These are phyloP conservation scores for Alnus rubra DNA, from an alignment of 306 rosid genomes.

Conservation along the genomic window DNA sequence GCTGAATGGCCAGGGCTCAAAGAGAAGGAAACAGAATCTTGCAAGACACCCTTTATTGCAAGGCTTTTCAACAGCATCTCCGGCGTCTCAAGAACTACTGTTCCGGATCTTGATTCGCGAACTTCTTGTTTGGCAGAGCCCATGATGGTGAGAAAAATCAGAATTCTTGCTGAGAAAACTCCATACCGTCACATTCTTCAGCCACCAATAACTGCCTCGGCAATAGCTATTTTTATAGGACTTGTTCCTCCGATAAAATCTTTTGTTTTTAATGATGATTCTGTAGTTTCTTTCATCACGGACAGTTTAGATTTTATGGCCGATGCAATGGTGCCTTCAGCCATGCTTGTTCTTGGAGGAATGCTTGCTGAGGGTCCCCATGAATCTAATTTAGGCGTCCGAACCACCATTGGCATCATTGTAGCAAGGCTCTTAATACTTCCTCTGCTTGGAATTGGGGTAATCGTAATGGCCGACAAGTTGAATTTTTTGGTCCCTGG, in stretches of 20 bases:
- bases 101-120: constrained; percentile 49
- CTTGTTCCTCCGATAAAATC: constrained; percentile 65
- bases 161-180: constrained; percentile 81
- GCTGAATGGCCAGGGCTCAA: constrained; percentile 97
- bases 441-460: constrained; percentile 78
- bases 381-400: constrained; percentile 68
- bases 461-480: constrained; percentile 57
- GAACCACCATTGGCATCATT: constrained; percentile 67
- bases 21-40: constrained; percentile 79
- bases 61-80: constrained; percentile 61
- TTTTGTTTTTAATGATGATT: constrained; percentile 58
- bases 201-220: constrained; percentile 84
- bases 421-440: constrained; percentile 84
- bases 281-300: constrained; percentile 64
- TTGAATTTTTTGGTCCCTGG: constrained; percentile 52
- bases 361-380: constrained; percentile 93
- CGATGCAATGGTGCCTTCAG: constrained; percentile 81
- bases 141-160: constrained; percentile 70
- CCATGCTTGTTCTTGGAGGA: constrained; percentile 87
- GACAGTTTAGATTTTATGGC: constrained; percentile 74
- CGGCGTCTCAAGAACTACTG: constrained; percentile 36
- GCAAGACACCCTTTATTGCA: constrained; percentile 77
- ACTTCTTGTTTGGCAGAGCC: constrained; percentile 63
- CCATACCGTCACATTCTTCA: constrained; percentile 80
- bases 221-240: constrained; percentile 75